A percentile compares a stretch with the other conserved stretches of the same genome.
phyloP scores from a whole-genome alignment of 2,329 filamentous ascomycete genomes.

The Aspergillus nomiae region DNA sequence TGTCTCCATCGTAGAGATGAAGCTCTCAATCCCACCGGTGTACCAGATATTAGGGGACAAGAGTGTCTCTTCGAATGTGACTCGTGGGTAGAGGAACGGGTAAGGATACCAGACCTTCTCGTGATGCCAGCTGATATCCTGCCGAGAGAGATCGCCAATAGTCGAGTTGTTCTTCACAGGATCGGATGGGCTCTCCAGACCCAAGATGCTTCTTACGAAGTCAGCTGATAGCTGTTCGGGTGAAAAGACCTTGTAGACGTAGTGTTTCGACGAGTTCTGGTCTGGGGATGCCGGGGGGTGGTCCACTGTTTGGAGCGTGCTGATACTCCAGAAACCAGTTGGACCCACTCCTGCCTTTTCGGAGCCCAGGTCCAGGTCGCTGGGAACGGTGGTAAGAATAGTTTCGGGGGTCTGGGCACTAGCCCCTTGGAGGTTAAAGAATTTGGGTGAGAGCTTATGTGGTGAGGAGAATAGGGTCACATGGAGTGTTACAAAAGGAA shows the following conservation, averaged over 20 bases:
- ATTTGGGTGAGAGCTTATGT: slow-evolving; percentile 67
- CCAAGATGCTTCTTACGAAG: slow-evolving; percentile 55
- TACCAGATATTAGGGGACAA: slow-evolving; percentile 60
- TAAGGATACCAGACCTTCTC: slow-evolving; percentile 82
- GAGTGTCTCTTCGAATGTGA: slow-evolving; percentile 81
- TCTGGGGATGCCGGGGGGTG: slow-evolving; percentile 53
- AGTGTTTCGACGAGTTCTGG: slow-evolving; percentile 43
- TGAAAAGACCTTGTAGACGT: slow-evolving; percentile 70
- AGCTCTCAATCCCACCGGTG: slow-evolving; percentile 76
- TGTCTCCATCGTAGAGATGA: slow-evolving; percentile 98
- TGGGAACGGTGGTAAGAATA: slow-evolving; percentile 79
- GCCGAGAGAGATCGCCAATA: slow-evolving; percentile 38
- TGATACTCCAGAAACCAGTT: slow-evolving; percentile 83
- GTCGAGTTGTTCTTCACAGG: slow-evolving; percentile 18
- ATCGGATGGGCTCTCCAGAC: slow-evolving; percentile 33
- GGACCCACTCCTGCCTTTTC: slow-evolving; percentile 63
- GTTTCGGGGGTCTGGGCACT: slow-evolving; percentile 63
- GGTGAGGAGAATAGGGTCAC: slow-evolving; percentile 87
- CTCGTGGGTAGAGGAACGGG: slow-evolving; percentile 78
- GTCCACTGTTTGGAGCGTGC: slow-evolving; percentile 64
- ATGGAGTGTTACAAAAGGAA: slow-evolving; percentile 85
- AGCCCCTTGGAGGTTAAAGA: slow-evolving; percentile 66
- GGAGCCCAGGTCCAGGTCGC: slow-evolving; percentile 46
- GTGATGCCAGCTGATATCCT: slow-evolving; percentile 72
- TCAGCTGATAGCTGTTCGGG: slow-evolving; percentile 49